Percentiles rank a stretch among this genome's conserved stretches.
Evolutionary conservation across 495 filamentous ascomycete species (phyloP).

Genomic region (Xylaria scruposa): DNA sequence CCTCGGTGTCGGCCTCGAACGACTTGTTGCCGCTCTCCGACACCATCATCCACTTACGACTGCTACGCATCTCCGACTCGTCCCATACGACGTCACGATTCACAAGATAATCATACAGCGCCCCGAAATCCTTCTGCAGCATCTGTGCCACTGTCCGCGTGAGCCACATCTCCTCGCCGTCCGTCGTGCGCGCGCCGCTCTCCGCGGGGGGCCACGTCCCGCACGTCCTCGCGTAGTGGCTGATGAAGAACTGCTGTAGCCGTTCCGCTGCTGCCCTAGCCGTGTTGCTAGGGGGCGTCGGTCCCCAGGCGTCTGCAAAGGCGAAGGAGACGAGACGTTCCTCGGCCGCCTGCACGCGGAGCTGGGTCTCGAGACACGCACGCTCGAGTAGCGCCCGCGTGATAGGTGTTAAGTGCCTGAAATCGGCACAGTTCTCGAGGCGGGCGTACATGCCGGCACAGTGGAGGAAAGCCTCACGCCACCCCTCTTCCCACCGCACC

Average conservation of each 20-base stretch:
- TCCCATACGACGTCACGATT: constrained; percentile 73
- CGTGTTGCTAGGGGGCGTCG: constrained; percentile 33
- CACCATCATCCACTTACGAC: constrained; percentile 68
- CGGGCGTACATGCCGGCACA: constrained; percentile 68
- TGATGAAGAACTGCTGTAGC: constrained; percentile 61
- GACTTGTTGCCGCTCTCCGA: constrained; percentile 54
- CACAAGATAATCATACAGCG: constrained; percentile 76
- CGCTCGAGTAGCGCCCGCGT: constrained; percentile 69
- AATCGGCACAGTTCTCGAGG: constrained; percentile 63
- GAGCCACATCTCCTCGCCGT: constrained; percentile 64
- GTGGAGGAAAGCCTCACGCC: constrained; percentile 72
- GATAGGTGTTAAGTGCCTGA: constrained; percentile 62
- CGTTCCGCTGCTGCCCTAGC: constrained; percentile 59
- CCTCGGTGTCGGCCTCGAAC: constrained; percentile 66
- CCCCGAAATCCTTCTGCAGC: constrained; percentile 70
- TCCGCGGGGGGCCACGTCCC: constrained; percentile 65
- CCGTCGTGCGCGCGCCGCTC: constrained; percentile 41
- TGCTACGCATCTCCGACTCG: constrained; percentile 58
- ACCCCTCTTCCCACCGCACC: constrained; percentile 70
- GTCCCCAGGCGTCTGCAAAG: constrained; percentile 67
- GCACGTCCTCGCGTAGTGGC: constrained; percentile 60
- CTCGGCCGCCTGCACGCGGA: constrained; percentile 67
- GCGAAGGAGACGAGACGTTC: constrained; percentile 64
- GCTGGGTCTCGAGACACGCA: constrained; percentile 66
- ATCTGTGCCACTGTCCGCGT: constrained; percentile 61